phyloP scores from a whole-genome alignment of 306 rosid species.

The Hippophae rhamnoides region DNA sequence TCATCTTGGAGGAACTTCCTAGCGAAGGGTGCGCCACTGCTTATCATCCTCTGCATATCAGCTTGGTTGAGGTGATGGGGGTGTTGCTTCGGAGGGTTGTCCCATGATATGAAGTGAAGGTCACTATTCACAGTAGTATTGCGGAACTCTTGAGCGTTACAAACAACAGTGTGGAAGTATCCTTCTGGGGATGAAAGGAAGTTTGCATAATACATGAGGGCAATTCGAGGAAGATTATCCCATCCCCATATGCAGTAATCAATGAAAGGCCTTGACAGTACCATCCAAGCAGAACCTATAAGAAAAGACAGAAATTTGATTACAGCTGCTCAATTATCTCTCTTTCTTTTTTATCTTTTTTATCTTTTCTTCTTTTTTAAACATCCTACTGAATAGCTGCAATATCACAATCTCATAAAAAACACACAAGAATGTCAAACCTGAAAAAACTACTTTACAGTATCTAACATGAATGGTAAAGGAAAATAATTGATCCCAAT shows the following conservation, averaged over 20 bases:
- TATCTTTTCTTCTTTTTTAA: no score
- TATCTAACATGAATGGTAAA: no score
- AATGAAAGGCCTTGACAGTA: constrained; percentile 75
- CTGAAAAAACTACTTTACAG: no score
- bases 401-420: no score
- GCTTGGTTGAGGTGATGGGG: constrained; percentile 71
- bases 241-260: constrained; percentile 99
- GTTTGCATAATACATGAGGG: constrained; percentile 88
- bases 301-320: constrained; percentile 21
- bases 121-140: constrained; percentile 93
- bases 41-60: constrained; percentile 60
- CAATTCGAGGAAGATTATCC: constrained; percentile 94
- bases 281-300: constrained; percentile 98
- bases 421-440: no score
- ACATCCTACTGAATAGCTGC: no score
- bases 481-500: no score
- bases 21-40: constrained; percentile 89
- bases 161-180: constrained; percentile 89
- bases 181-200: constrained; percentile 96
- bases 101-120: constrained; percentile 95
- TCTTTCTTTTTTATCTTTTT: no score
- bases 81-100: constrained; percentile 98
- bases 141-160: constrained; percentile 85
- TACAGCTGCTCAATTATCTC: no score
- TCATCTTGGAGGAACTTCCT: constrained; percentile 75